Conservation (phyloP, 345 rosid species). For the Boechera retrofracta region DNA sequence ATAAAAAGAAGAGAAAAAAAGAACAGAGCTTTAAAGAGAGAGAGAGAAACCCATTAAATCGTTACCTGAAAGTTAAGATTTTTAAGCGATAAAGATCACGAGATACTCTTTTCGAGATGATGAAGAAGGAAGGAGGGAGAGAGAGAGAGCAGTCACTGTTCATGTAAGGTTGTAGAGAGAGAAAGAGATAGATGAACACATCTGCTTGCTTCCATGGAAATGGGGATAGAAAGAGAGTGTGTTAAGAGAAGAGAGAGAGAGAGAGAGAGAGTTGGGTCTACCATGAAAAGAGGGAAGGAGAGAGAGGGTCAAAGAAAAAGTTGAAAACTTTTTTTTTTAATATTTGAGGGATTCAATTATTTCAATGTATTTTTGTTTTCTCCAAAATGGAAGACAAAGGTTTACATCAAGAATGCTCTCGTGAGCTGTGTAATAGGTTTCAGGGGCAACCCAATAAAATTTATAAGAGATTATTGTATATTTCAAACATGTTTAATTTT, state of each 20-base stretch:
- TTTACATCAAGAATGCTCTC: constrained; percentile 45
- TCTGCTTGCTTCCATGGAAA: constrained; percentile 50
- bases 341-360: constrained; percentile 41
- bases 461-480: background rate
- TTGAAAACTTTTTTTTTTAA: constrained; percentile 26
- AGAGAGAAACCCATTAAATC: constrained; percentile 6
- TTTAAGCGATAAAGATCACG: constrained; percentile 38
- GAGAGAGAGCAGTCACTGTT: constrained; percentile 43
- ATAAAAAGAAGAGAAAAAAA: constrained; percentile 39
- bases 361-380: constrained; percentile 43
- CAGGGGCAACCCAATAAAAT: background rate
- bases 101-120: constrained; percentile 18
- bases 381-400: constrained; percentile 47
- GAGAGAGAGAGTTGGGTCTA: constrained; percentile 56
- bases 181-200: constrained; percentile 37
- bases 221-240: constrained; percentile 50
- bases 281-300: constrained; percentile 49
- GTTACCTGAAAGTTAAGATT: constrained; percentile 37
- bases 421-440: constrained; percentile 34
- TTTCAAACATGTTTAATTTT: background rate
- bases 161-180: constrained; percentile 51
- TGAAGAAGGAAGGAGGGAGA: background rate
- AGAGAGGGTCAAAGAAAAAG: constrained; percentile 61
- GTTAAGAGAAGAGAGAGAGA: constrained; percentile 43
- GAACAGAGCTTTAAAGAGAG: constrained; percentile 49